These are phyloP conservation scores for Pontederia crassipes DNA, from an alignment of 176 grass and related monocot species.

Conservation along the genomic window DNA sequence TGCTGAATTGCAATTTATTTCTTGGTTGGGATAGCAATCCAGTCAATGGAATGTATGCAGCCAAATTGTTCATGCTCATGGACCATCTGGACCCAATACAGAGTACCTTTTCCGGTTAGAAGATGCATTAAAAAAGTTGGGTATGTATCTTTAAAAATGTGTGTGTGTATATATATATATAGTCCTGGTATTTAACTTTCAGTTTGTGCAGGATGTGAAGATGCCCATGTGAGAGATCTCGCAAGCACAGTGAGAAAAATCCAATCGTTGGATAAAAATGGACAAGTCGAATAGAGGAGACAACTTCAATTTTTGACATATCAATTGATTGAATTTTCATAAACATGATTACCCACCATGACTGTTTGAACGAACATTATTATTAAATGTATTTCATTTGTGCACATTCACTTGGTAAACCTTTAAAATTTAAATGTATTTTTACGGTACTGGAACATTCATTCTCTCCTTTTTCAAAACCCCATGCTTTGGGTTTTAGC, in stretches of 20 bases:
- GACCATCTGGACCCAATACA: slow-evolving; percentile 82
- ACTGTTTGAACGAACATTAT: no score
- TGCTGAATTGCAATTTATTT: slow-evolving; percentile 7
- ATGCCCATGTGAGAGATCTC: slow-evolving; percentile 64
- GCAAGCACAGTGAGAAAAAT: slow-evolving; percentile 40
- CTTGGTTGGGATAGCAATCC: slow-evolving; percentile 1
- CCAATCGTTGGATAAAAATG: background rate
- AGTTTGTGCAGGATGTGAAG: slow-evolving; percentile 49
- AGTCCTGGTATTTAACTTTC: background rate
- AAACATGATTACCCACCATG: no score
- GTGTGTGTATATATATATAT: background rate
- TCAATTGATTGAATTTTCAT: no score
- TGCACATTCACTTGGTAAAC: no score
- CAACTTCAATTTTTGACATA: background rate
- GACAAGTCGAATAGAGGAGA: background rate
- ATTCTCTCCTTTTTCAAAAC: no score
- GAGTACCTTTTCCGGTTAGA: slow-evolving; percentile 87
- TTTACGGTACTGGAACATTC: no score
- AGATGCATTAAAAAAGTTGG: slow-evolving; percentile 57
- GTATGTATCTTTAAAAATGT: slow-evolving; percentile 17
- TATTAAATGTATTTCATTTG: no score
- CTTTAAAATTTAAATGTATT: no score
- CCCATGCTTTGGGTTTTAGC: no score
- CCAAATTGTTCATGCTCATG: slow-evolving; percentile 70
- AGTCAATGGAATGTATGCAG: slow-evolving; percentile 25